Base-by-base conservation (phyloP, 2,329 filamentous ascomycete genomes). In the Taxawa tesnikishii region DNA sequence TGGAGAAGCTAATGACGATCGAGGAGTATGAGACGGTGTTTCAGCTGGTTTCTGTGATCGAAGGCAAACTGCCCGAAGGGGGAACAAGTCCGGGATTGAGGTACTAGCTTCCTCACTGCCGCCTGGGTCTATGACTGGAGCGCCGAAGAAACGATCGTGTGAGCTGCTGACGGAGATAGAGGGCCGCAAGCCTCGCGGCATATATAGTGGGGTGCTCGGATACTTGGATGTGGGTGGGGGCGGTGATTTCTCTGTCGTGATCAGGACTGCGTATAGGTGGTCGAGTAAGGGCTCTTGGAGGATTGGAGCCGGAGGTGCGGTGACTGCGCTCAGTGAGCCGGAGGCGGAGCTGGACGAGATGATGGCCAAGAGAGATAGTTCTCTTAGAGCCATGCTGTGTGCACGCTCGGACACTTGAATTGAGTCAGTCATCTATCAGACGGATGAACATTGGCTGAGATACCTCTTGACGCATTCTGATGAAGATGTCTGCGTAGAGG, bases 121-220 rank as follows among this genome's bases (percentile, higher is more conserved):
- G 0, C 85, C 90, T 0, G 88, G 90, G 0, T 88, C 81, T 47
- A 96, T 96, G 90, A 96, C 88, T 2, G 90, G 90, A 5, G 88
- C 88, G 1, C 90, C 88, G 0, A 96, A 96, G 64, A 87, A 88
- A 58, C 72, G 88, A 29, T 88, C 81, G 41, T 94, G 88, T 53
- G 79, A 93, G 61, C 70, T 94, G 28, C 63, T 96, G 13, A 66
- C 68, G 37, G 59, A 65, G 3, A 67, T 94, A 26, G 87, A 94
- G 55, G 58, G 56, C 12, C 52, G 63, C 4, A 57, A 61, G 36
- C 70, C 76, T 44, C 66, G 88, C 31, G 77, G 83, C 18, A 58
- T 94, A 31, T 94, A 94, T 57, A 83, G 83, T 5, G 85, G 90
- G 13, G 81, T 92, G 2, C 70, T 94, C 30, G 88, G 88, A 0